phyloP scores from a whole-genome alignment of 345 rosid genomes.

The Diplotaxis tenuifolia region DNA sequence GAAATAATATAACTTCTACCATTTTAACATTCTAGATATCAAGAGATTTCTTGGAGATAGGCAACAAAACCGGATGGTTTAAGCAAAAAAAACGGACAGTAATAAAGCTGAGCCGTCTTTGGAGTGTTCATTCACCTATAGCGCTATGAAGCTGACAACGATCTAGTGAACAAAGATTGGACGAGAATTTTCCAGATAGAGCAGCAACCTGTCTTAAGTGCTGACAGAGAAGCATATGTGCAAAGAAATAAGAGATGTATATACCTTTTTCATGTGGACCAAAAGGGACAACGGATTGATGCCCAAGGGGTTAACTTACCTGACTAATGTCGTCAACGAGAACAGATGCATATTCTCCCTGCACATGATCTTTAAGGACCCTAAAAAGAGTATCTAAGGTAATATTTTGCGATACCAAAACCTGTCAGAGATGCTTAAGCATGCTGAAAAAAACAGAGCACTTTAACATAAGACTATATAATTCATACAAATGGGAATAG shows the following conservation, averaged over 20 bases:
- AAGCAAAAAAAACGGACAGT: neutral
- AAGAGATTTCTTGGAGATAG: neutral
- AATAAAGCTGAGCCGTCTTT: neutral
- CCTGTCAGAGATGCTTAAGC: slow-evolving; percentile 16
- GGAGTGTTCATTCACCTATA: slow-evolving; percentile 3
- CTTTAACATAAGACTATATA: slow-evolving; percentile 9
- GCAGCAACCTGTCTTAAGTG: slow-evolving; percentile 1
- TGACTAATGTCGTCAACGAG: slow-evolving; percentile 7
- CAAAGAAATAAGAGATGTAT: slow-evolving; percentile 6
- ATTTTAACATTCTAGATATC: neutral
- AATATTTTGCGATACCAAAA: neutral
- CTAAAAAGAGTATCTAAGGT: neutral
- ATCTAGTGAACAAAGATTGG: slow-evolving; percentile 11
- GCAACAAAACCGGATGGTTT: neutral
- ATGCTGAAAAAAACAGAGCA: no score
- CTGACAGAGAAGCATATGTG: slow-evolving; percentile 13
- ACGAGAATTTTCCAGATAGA: slow-evolving; percentile 2
- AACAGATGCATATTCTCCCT: slow-evolving; percentile 16
- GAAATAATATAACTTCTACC: neutral
- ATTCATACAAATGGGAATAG: slow-evolving; percentile 22
- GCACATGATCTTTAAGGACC: slow-evolving; percentile 15
- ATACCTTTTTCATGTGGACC: slow-evolving; percentile 27
- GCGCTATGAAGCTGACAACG: slow-evolving; percentile 8
- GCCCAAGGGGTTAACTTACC: slow-evolving; percentile 1
- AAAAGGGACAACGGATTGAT: slow-evolving; percentile 3